Evolutionary conservation across 352 stramenopile genomes (phyloP), one percentile per base, ranked within the genome.

Genomic region (Phytophthora fragariae): DNA sequence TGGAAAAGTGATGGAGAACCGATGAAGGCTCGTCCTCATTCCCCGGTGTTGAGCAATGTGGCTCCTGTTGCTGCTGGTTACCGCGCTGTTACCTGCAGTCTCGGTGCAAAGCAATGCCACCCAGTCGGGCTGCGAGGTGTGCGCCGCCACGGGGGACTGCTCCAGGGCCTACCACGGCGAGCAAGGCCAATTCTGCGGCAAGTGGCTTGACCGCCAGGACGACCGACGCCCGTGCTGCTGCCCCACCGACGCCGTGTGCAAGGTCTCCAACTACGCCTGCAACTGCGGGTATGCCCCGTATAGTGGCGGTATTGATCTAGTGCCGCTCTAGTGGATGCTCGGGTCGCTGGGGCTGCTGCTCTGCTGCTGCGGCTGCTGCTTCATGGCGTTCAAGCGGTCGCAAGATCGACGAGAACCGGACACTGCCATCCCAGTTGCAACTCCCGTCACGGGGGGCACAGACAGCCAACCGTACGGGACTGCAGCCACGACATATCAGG

Each of bases 241-340:
- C 33, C 81, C 83, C 0, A 64, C 59, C 37, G 52, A 76, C 31
- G 69, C 80, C 14, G 60, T 83, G 7, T 91, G 83, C 67, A 82
- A 75, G 19, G 68, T 86, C 24, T 76, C 78, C 27, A 91, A 80
- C 35, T 91, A 89, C 53, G 75, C 75, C 9, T 88, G 83, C 61
- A 85, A 84, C 46, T 87, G 79, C 29, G 60, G 68, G 15, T 77
- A 71, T 27, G 19, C 35, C n/a, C 57, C 61, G 12, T 70, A 75
- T 6, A 27, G 52, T 14, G 24, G 66, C 37, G 74, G 52, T 56
- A 58, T 31, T 2, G 56, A 68, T 46, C 57, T 88, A 11, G 19
- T 75, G 31, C 85, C 79, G 83, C 65, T 91, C 9, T 89, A 77
- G 81, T 89, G 68, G 69, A 27, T 86, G 4, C 70, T 89, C 12